phyloP scores from a whole-genome alignment of 2,329 filamentous ascomycete species.

The Xylariaceae sp. region DNA sequence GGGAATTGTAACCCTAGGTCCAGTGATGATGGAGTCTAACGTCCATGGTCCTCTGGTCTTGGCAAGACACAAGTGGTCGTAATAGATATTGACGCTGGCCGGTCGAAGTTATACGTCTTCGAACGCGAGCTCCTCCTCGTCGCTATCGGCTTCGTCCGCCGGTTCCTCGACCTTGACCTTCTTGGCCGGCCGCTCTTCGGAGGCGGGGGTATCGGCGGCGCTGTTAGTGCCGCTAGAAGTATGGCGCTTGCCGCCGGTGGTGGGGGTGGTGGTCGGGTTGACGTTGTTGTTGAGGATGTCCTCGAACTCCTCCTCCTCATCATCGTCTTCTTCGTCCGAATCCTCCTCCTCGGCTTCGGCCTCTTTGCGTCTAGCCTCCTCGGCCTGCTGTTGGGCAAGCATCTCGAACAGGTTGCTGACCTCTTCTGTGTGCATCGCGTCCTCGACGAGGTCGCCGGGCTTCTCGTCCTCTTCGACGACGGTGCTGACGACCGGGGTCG shows the following conservation, averaged over 20 bases:
- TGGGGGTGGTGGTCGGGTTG: conserved; percentile 23
- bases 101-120: conserved; percentile 43
- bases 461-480: conserved; percentile 46
- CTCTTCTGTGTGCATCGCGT: conserved; percentile 48
- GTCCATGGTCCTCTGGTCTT: no score
- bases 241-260: conserved; percentile 26
- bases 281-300: no score
- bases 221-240: conserved; percentile 29
- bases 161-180: conserved; percentile 46
- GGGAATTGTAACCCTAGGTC: no score
- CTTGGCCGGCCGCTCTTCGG: conserved; percentile 43
- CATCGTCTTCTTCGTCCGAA: conserved; percentile 27
- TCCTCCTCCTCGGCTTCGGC: conserved; percentile 41
- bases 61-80: no score
- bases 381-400: conserved; percentile 54
- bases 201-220: conserved; percentile 28
- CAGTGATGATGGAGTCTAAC: no score
- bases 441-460: conserved; percentile 31
- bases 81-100: no score
- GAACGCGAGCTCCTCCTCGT: conserved; percentile 40
- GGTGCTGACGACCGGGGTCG: conserved; percentile 32
- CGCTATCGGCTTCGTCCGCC: conserved; percentile 28
- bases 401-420: conserved; percentile 65
- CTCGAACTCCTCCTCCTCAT: conserved; percentile 32
- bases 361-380: conserved; percentile 44